Percentiles rank a stretch among this genome's conserved stretches.
Evolutionary conservation across 2,329 filamentous ascomycete species (phyloP).

Genomic region (Apiospora marii): DNA sequence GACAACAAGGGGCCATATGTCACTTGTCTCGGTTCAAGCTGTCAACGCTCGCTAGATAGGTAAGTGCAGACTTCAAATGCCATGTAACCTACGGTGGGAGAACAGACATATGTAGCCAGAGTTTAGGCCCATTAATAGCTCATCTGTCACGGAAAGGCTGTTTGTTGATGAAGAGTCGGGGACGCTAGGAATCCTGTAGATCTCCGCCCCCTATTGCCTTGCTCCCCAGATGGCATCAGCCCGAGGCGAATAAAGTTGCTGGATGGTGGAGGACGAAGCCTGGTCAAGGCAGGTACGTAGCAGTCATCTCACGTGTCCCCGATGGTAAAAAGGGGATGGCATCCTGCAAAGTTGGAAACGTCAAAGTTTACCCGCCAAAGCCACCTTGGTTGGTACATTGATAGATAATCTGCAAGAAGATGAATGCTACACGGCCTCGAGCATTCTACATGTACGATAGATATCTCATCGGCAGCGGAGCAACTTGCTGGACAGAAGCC

Average conservation of each 20-base stretch:
- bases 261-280: background rate
- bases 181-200: background rate
- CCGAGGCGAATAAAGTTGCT: background rate
- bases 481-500: background rate
- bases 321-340: background rate
- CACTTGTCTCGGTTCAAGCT: constrained; percentile 10
- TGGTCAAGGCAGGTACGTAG: background rate
- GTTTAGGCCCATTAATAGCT: background rate
- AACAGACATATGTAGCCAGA: no score
- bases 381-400: constrained; percentile 4
- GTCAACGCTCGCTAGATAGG: constrained; percentile 5
- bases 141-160: background rate
- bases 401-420: background rate
- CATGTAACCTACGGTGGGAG: no score
- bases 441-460: background rate
- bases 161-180: background rate
- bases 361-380: background rate
- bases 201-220: background rate
- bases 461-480: background rate
- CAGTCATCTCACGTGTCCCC: background rate
- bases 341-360: background rate
- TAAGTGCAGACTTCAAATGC: background rate
- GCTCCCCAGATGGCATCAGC: background rate
- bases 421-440: background rate
- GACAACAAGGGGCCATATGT: background rate